A percentile compares a stretch with the other conserved stretches of the same genome.
Conservation (phyloP, 371 early-diverging fungal species). For the Sporodiniella umbellata region DNA sequence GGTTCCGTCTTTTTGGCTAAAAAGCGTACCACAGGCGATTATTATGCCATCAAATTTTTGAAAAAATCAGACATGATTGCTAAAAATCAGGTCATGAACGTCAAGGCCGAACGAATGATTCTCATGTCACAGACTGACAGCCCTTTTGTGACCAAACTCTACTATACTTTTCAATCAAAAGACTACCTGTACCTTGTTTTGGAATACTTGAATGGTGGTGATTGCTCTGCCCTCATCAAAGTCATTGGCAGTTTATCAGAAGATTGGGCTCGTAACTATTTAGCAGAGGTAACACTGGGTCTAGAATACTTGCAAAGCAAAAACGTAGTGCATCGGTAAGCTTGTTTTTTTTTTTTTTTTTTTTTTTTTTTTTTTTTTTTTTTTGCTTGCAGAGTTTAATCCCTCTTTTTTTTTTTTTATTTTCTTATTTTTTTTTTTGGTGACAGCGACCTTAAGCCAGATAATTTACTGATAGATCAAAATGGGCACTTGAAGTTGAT, state of each 20-base stretch:
- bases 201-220: constrained; percentile 98
- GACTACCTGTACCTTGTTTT: constrained; percentile 92
- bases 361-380: not conserved
- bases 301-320: constrained; percentile 91
- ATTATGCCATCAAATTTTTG: constrained; percentile 88
- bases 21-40: constrained; percentile 82
- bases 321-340: constrained; percentile 82
- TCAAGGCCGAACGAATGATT: constrained; percentile 87
- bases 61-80: constrained; percentile 90
- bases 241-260: constrained; percentile 79
- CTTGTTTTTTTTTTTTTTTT: not conserved
- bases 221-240: constrained; percentile 91
- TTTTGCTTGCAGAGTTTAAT: too few species aligned
- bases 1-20: constrained; percentile 88
- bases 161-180: constrained; percentile 90
- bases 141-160: constrained; percentile 93
- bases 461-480: constrained; percentile 87
- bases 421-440: not conserved
- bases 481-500: constrained; percentile 92
- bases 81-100: constrained; percentile 89
- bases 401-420: not conserved
- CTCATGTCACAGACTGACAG: constrained; percentile 83
- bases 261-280: constrained; percentile 89
- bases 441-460: constrained; percentile 83
- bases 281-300: constrained; percentile 92